Conservation (phyloP, 352 stramenopile species). For the Phytopythium delawarense region DNA sequence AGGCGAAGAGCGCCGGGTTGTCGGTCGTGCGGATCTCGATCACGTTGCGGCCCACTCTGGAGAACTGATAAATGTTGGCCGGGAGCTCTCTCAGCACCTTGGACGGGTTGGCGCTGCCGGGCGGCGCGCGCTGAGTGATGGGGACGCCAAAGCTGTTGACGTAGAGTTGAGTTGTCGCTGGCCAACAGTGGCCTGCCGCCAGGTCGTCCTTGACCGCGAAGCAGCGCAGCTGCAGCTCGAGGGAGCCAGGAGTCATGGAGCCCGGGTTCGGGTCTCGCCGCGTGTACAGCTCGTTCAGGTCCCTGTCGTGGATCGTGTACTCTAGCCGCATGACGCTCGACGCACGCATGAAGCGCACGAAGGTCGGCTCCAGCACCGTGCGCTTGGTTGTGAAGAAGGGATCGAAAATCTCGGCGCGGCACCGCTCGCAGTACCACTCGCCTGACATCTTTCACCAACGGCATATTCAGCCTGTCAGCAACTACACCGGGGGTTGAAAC, state of each 20-base stretch:
- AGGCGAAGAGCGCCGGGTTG: conserved; percentile 54
- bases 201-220: conserved; percentile 75
- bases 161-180: conserved; percentile 51
- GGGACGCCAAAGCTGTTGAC: conserved; percentile 72
- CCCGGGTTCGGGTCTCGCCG: conserved; percentile 44
- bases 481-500: not conserved
- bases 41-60: conserved; percentile 63
- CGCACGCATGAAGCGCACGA: conserved; percentile 62
- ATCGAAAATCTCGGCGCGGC: conserved; percentile 63
- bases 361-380: conserved; percentile 45
- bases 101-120: conserved; percentile 71
- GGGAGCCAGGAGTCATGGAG: conserved; percentile 46
- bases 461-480: conserved; percentile 4
- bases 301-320: conserved; percentile 65
- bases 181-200: conserved; percentile 67
- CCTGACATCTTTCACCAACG: conserved; percentile 19
- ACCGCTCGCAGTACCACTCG: conserved; percentile 75
- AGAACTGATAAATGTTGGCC: conserved; percentile 67
- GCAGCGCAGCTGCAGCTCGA: conserved; percentile 78
- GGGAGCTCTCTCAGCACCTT: conserved; percentile 79
- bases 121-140: conserved; percentile 62
- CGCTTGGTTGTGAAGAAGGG: conserved; percentile 64
- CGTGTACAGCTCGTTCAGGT: conserved; percentile 70
- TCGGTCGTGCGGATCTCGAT: conserved; percentile 71
- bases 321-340: conserved; percentile 48